A percentile compares a stretch with the other conserved stretches of the same genome.
phyloP scores from a whole-genome alignment of 2,329 filamentous ascomycete genomes.

The Parasarocladium wereldwijsianum region DNA sequence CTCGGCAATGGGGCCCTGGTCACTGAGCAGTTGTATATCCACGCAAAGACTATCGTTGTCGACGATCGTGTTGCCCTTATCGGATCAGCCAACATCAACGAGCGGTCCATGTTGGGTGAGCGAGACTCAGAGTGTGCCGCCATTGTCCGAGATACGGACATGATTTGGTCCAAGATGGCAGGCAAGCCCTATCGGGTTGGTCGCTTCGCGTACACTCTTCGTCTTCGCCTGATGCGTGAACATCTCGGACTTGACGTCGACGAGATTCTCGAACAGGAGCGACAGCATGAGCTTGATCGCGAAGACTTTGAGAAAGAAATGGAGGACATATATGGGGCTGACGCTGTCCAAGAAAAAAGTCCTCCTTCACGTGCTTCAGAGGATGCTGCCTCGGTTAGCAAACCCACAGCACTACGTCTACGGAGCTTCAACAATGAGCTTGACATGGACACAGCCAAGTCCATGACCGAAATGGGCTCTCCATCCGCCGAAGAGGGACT shows the following conservation, averaged over 20 bases:
- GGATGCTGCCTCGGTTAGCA: not conserved
- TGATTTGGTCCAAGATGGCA: conserved; percentile 84
- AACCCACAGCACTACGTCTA: conserved; percentile 8
- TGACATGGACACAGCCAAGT: conserved; percentile 29
- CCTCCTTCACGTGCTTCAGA: not conserved
- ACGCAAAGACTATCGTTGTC: conserved; percentile 92
- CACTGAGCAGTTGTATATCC: conserved; percentile 95
- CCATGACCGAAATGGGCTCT: conserved; percentile 7
- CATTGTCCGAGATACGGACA: conserved; percentile 81
- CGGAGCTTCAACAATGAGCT: conserved; percentile 60
- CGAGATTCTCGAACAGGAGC: conserved; percentile 68
- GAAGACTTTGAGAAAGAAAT: conserved; percentile 43
- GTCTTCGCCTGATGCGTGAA: conserved; percentile 89
- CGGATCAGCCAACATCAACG: conserved; percentile 96
- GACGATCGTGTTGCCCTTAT: conserved; percentile 90
- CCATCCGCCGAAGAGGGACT: conserved; percentile 6
- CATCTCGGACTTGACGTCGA: conserved; percentile 94
- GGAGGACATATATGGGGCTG: conserved; percentile 45
- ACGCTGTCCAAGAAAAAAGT: conserved; percentile 8
- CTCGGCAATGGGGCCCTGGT: conserved; percentile 75
- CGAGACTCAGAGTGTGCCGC: conserved; percentile 88
- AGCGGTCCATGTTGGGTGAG: conserved; percentile 83
- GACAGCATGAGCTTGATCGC: conserved; percentile 49
- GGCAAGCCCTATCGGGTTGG: conserved; percentile 81
- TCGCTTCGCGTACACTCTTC: conserved; percentile 81